phyloP scores from a whole-genome alignment of 305 asterid species.

The Fraxinus platypoda region DNA sequence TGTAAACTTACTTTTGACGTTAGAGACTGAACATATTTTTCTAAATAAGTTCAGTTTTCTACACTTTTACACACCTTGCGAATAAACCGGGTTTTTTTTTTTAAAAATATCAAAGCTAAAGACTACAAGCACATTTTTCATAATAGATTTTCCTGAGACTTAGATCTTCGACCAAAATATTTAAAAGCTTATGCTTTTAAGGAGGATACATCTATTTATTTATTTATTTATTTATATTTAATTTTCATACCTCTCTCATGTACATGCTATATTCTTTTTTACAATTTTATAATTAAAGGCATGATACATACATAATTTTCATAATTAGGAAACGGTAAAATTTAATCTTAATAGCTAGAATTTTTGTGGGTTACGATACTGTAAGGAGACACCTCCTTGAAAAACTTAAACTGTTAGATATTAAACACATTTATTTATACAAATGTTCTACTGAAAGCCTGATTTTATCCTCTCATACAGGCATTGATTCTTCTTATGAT shows the following conservation, averaged over 20 bases:
- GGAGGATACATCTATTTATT: not conserved
- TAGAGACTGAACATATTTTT: not conserved
- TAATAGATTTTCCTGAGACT: not conserved
- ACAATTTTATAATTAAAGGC: not conserved
- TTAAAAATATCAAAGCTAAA: too few relatives aligned
- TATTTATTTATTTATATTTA: too few relatives aligned
- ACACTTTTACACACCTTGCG: not conserved
- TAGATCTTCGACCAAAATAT: not conserved
- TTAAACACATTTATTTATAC: too few relatives aligned
- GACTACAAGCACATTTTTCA: not conserved
- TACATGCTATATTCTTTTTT: not conserved
- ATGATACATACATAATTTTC: not conserved
- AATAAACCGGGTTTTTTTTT: too few relatives aligned
- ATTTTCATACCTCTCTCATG: not conserved
- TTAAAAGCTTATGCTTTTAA: not conserved
- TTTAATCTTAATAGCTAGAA: not conserved
- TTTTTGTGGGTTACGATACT: not conserved
- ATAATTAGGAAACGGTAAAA: not conserved
- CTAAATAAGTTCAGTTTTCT: not conserved
- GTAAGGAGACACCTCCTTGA: not conserved
- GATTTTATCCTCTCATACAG: conserved; percentile 31
- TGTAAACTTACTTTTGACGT: not conserved
- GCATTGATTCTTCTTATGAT: conserved; percentile 34
- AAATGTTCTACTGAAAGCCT: conserved; percentile 24
- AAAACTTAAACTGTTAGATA: too few relatives aligned